A percentile compares a stretch with the other conserved stretches of the same genome.
Evolutionary conservation across 768 basidiomycete genomes (phyloP).

Genomic region (Hericium erinaceus): DNA sequence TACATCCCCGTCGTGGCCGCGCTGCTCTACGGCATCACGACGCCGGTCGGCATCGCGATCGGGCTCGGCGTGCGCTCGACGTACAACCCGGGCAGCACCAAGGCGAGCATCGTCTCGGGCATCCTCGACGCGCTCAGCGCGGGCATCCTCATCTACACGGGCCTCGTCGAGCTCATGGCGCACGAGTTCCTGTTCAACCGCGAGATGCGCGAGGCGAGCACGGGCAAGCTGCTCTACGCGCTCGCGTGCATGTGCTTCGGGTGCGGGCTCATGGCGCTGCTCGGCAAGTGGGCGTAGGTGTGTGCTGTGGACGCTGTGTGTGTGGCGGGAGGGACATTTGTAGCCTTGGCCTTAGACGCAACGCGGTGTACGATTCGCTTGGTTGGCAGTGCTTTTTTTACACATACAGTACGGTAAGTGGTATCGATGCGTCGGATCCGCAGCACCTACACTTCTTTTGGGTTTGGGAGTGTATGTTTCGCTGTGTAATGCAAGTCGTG

Average conservation of each 20-base stretch:
- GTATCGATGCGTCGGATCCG: background rate
- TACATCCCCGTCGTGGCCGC: slow-evolving; percentile 55
- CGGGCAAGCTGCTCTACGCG: slow-evolving; percentile 59
- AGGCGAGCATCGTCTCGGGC: slow-evolving; percentile 76
- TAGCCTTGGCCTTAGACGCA: background rate
- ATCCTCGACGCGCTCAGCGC: slow-evolving; percentile 77
- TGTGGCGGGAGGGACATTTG: background rate
- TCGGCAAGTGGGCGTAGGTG: slow-evolving; percentile 78
- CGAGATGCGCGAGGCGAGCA: slow-evolving; percentile 69
- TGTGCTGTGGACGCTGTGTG: background rate
- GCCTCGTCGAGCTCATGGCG: slow-evolving; percentile 83
- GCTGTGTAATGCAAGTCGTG: background rate
- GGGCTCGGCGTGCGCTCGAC: slow-evolving; percentile 68
- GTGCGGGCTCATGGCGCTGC: slow-evolving; percentile 80
- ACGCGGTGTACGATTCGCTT: background rate
- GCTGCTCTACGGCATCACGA: slow-evolving; percentile 63
- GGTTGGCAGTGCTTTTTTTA: background rate
- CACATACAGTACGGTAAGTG: background rate
- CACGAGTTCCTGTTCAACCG: slow-evolving; percentile 93
- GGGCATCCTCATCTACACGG: slow-evolving; percentile 85
- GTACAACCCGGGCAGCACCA: slow-evolving; percentile 75
- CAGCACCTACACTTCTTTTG: background rate
- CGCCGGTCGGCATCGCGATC: slow-evolving; percentile 80
- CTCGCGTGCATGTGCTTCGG: slow-evolving; percentile 74
- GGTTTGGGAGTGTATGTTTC: background rate